Evolutionary conservation across 2,329 filamentous ascomycete genomes (phyloP).

Genomic region (Raffaelea albimanens): DNA sequence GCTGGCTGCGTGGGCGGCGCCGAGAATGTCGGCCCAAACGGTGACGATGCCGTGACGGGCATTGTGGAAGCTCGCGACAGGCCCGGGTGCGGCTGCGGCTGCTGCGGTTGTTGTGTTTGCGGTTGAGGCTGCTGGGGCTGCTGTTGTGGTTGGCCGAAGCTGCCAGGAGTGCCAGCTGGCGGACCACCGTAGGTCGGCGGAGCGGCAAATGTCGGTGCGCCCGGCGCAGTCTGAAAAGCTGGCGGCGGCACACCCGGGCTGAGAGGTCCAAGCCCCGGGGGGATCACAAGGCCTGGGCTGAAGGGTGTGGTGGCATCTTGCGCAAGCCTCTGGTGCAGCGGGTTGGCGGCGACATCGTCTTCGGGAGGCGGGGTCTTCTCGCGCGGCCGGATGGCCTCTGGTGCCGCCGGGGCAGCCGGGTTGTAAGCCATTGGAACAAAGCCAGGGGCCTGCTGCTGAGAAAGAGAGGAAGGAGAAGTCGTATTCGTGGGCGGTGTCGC

Average conservation of each 20-base stretch:
- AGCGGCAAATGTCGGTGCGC: slow-evolving; percentile 28
- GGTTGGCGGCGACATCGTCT: slow-evolving; percentile 48
- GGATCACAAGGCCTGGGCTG: slow-evolving; percentile 40
- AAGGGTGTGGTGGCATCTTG: slow-evolving; percentile 46
- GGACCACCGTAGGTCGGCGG: slow-evolving; percentile 26
- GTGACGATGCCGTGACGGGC: slow-evolving; percentile 29
- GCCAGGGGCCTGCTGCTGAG: slow-evolving; percentile 17
- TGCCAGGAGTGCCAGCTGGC: slow-evolving; percentile 27
- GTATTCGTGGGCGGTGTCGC: slow-evolving; percentile 13
- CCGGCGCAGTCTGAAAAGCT: slow-evolving; percentile 27
- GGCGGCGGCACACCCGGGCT: slow-evolving; percentile 27
- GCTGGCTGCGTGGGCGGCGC: slow-evolving; percentile 32
- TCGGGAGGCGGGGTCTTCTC: slow-evolving; percentile 74
- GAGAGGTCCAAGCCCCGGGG: slow-evolving; percentile 32
- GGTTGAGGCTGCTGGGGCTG: slow-evolving; percentile 22
- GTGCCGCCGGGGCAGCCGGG: slow-evolving; percentile 66
- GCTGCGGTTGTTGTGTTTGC: background rate
- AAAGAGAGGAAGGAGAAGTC: background rate
- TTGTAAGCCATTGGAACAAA: slow-evolving; percentile 67
- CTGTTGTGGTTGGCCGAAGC: background rate
- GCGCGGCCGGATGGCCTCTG: slow-evolving; percentile 60
- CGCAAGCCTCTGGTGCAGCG: slow-evolving; percentile 46
- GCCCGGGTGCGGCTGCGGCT: slow-evolving; percentile 22
- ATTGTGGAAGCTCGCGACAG: slow-evolving; percentile 40
- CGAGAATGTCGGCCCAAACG: slow-evolving; percentile 20